Evolutionary conservation across 139 green algal species (phyloP).

Genomic region (Chlorella sp.): DNA sequence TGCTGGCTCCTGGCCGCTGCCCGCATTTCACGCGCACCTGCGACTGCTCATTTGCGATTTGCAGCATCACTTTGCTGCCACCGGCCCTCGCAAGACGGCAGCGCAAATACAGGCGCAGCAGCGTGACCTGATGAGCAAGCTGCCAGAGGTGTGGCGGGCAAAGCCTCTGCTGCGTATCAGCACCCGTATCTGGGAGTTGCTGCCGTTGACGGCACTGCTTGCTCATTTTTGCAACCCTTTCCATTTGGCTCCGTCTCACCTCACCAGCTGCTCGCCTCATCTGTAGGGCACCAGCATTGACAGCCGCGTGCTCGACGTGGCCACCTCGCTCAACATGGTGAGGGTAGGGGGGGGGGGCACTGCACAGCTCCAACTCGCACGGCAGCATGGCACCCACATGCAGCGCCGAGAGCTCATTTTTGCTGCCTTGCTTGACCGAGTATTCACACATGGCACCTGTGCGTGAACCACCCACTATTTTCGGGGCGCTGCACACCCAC

Average conservation of each 20-base stretch:
- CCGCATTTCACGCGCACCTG: too few species aligned
- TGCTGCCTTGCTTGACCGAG: too few species aligned
- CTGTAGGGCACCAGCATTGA: conserved; percentile 32
- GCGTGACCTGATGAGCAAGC: conserved; percentile 37
- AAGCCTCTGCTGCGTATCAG: neutral
- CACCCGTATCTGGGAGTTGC: neutral
- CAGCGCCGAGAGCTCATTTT: too few species aligned
- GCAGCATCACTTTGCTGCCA: conserved; percentile 50
- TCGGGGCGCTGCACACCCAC: too few species aligned
- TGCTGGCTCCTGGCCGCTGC: too few species aligned
- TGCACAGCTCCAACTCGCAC: neutral
- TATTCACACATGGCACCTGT: too few species aligned
- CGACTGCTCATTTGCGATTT: too few species aligned
- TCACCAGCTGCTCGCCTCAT: neutral
- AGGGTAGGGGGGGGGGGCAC: neutral
- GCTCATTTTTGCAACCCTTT: too few species aligned
- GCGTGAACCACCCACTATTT: too few species aligned
- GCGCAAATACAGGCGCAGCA: conserved; percentile 30
- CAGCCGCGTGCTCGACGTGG: conserved; percentile 38
- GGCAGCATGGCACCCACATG: neutral
- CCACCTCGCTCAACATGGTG: conserved; percentile 51
- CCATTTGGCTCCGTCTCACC: too few species aligned
- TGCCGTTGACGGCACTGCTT: too few species aligned
- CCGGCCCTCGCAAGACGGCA: conserved; percentile 27
- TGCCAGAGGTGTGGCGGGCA: conserved; percentile 19